phyloP scores from a whole-genome alignment of 345 rosid species.

The Citrus mangshanensis region DNA sequence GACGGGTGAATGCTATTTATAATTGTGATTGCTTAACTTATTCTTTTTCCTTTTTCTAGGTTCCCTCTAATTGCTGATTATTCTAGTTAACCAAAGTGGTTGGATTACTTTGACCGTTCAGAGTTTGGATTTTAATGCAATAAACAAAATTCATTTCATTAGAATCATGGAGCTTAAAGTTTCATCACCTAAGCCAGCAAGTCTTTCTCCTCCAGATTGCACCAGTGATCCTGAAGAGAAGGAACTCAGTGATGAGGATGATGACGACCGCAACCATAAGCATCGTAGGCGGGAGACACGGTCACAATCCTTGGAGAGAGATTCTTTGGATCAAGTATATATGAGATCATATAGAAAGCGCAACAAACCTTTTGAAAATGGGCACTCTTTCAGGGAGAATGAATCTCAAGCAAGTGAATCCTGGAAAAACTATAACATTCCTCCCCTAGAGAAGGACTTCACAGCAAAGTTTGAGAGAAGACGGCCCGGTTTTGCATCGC shows the following conservation, averaged over 20 bases:
- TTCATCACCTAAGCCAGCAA: constrained; percentile 57
- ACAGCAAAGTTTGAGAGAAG: constrained; percentile 55
- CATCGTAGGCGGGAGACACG: constrained; percentile 74
- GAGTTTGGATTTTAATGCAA: constrained; percentile 21
- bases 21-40: constrained; percentile 1
- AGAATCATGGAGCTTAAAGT: constrained; percentile 67
- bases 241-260: constrained; percentile 97
- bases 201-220: constrained; percentile 65
- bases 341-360: constrained; percentile 68
- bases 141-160: constrained; percentile 12
- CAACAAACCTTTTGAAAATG: constrained; percentile 60
- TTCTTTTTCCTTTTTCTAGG: constrained; percentile 19
- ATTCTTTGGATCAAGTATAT: constrained; percentile 48
- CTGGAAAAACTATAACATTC: constrained; percentile 37
- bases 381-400: constrained; percentile 53
- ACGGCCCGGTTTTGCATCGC: constrained; percentile 44
- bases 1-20: not conserved
- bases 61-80: constrained; percentile 13
- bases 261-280: constrained; percentile 96
- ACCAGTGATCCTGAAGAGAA: constrained; percentile 79
- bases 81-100: constrained; percentile 1
- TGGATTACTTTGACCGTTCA: constrained; percentile 13
- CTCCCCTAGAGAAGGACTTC: constrained; percentile 43
- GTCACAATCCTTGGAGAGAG: constrained; percentile 73
- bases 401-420: constrained; percentile 49